Percentiles rank a stretch among this genome's conserved stretches.
phyloP scores from a whole-genome alignment of 1,284 basidiomycete species.

The Anthracocystis panici-leucophaei region DNA sequence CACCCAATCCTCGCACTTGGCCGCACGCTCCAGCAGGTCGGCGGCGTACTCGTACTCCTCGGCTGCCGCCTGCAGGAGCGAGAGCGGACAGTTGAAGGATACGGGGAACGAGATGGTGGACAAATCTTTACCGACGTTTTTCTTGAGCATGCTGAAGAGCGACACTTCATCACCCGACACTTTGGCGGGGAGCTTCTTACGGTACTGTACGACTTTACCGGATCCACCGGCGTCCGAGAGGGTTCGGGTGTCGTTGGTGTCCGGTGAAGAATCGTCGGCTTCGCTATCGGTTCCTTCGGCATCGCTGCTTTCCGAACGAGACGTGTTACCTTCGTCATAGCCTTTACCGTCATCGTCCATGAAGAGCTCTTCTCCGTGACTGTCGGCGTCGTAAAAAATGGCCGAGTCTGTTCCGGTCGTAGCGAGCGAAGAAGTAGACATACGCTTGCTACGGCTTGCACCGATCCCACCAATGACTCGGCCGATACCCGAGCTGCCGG shows the following conservation, averaged over 20 bases:
- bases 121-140: slow-evolving; percentile 77
- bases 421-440: slow-evolving; percentile 53
- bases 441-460: slow-evolving; percentile 23
- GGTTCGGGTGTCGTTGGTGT: slow-evolving; percentile 36
- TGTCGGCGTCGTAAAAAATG: slow-evolving; percentile 65
- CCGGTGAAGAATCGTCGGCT: slow-evolving; percentile 57
- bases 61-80: slow-evolving; percentile 65
- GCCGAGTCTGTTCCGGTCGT: slow-evolving; percentile 59
- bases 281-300: slow-evolving; percentile 66
- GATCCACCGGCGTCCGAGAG: slow-evolving; percentile 21
- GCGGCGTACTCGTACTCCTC: slow-evolving; percentile 69
- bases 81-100: slow-evolving; percentile 69
- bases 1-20: slow-evolving; percentile 56
- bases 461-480: slow-evolving; percentile 1
- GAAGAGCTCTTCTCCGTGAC: slow-evolving; percentile 51
- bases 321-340: slow-evolving; percentile 48
- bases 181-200: slow-evolving; percentile 74
- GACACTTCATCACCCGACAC: slow-evolving; percentile 83
- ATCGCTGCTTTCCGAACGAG: slow-evolving; percentile 59
- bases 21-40: slow-evolving; percentile 65
- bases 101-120: slow-evolving; percentile 70
- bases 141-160: slow-evolving; percentile 85
- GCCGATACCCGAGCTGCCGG: slow-evolving; percentile 18
- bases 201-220: slow-evolving; percentile 47
- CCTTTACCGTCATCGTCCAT: slow-evolving; percentile 51